These are phyloP conservation scores for Capsella rubella DNA, from an alignment of 441 rosid genomes.

Conservation along the genomic window DNA sequence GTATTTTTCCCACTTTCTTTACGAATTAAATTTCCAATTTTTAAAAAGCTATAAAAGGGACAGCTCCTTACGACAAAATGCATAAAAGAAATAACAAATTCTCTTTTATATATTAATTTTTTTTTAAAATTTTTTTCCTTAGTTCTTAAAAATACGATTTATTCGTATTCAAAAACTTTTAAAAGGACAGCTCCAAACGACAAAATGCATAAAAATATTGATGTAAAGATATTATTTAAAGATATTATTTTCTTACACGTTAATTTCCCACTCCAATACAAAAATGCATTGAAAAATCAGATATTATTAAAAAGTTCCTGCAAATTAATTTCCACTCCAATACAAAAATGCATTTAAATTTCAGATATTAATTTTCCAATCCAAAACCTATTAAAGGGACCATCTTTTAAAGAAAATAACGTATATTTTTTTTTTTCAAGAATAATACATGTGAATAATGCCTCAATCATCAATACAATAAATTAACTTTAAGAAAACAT, in stretches of 20 bases:
- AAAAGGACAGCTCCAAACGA: slow-evolving; percentile 24
- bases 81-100: neutral
- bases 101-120: too few species aligned
- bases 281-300: neutral
- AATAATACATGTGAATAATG: neutral
- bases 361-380: slow-evolving; percentile 3
- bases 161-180: slow-evolving; percentile 1
- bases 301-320: neutral
- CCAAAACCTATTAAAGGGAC: neutral
- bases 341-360: neutral
- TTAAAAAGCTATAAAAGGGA: slow-evolving; percentile 20
- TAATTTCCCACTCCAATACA: neutral
- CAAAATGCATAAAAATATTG: slow-evolving; percentile 17
- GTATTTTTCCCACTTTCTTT: neutral
- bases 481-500: neutral
- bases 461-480: slow-evolving; percentile 15
- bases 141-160: neutral
- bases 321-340: neutral
- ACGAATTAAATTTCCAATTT: slow-evolving; percentile 2
- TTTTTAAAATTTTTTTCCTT: neutral
- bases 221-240: neutral
- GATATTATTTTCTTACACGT: neutral
- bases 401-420: neutral
- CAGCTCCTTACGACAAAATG: slow-evolving; percentile 17
- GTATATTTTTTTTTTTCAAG: neutral